Percentiles rank a stretch among this genome's conserved stretches.
Conservation (phyloP, 768 basidiomycete species). For the Mycena chlorophos region DNA sequence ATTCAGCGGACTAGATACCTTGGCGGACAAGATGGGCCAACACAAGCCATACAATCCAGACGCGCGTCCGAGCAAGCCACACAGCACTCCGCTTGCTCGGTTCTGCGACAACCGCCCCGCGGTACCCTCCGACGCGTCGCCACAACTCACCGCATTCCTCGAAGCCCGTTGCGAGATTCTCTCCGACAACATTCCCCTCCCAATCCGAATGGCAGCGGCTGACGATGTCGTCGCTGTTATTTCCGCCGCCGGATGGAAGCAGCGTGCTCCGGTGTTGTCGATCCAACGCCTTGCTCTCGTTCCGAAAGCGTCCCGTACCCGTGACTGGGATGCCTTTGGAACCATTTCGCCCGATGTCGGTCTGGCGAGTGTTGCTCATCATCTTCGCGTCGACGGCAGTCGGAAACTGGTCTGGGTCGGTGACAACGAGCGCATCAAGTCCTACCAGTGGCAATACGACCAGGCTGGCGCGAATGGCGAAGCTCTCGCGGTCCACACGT, state of each 20-base stretch:
- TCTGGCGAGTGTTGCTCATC: neutral
- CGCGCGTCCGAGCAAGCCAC: too few species aligned
- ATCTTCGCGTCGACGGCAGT: neutral
- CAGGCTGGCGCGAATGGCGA: neutral
- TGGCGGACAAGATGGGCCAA: too few species aligned
- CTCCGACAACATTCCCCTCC: neutral
- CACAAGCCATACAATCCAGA: too few species aligned
- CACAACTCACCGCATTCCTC: neutral
- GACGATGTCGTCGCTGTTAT: neutral
- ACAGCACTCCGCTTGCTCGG: too few species aligned
- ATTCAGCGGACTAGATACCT: too few species aligned
- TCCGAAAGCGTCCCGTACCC: too few species aligned
- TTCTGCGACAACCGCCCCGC: too few species aligned
- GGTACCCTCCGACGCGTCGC: neutral
- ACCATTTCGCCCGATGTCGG: neutral
- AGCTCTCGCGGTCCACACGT: conserved; percentile 25
- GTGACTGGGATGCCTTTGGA: neutral
- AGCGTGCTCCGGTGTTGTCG: conserved; percentile 1
- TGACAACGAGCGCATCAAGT: conserved; percentile 13
- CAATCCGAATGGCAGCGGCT: neutral
- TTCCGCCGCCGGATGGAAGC: conserved; percentile 8
- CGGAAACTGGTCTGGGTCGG: conserved; percentile 17
- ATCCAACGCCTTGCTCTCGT: neutral
- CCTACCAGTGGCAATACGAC: conserved; percentile 13
- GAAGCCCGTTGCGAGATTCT: conserved; percentile 17